Percentiles rank a stretch among this genome's conserved stretches.
These are phyloP conservation scores for Amaranthus hypochondriacus DNA, from an alignment of 148 eudicot genomes.

Conservation along the genomic window DNA sequence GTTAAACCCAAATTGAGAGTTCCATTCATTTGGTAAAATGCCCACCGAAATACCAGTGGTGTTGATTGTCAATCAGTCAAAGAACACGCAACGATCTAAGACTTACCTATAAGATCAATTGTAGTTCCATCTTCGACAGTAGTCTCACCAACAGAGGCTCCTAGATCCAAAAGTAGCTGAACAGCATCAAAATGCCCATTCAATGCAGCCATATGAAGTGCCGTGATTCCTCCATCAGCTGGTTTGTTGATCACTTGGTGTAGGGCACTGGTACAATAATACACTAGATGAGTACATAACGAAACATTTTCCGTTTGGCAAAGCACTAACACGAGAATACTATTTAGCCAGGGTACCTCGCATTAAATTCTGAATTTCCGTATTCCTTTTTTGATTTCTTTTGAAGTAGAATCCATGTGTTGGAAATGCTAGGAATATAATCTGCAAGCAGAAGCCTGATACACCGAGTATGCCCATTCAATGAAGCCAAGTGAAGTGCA, in stretches of 20 bases:
- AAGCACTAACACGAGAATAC: not conserved
- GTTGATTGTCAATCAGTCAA: not conserved
- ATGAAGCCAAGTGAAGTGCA: conserved; percentile 92
- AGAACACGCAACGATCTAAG: not conserved
- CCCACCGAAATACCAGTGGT: not conserved
- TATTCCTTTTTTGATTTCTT: conserved; percentile 43
- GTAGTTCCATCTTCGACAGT: conserved; percentile 92
- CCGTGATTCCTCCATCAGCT: conserved; percentile 92
- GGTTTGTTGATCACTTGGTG: conserved; percentile 63
- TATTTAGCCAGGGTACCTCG: conserved; percentile 36
- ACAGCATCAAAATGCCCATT: conserved; percentile 78
- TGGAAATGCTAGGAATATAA: conserved; percentile 76
- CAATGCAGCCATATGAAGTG: conserved; percentile 97
- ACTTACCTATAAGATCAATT: conserved; percentile 75
- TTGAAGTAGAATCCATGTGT: conserved; percentile 44
- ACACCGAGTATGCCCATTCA: conserved; percentile 87
- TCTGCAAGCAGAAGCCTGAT: conserved; percentile 84
- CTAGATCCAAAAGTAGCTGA: conserved; percentile 75
- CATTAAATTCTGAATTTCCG: conserved; percentile 46
- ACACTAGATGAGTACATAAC: not conserved
- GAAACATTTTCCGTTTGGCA: not conserved
- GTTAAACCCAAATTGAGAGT: not conserved
- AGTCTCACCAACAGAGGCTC: conserved; percentile 64
- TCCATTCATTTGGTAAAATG: not conserved
- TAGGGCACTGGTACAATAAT: conserved; percentile 44